phyloP scores from a whole-genome alignment of 2,329 filamentous ascomycete species.

The Periconia digitata region DNA sequence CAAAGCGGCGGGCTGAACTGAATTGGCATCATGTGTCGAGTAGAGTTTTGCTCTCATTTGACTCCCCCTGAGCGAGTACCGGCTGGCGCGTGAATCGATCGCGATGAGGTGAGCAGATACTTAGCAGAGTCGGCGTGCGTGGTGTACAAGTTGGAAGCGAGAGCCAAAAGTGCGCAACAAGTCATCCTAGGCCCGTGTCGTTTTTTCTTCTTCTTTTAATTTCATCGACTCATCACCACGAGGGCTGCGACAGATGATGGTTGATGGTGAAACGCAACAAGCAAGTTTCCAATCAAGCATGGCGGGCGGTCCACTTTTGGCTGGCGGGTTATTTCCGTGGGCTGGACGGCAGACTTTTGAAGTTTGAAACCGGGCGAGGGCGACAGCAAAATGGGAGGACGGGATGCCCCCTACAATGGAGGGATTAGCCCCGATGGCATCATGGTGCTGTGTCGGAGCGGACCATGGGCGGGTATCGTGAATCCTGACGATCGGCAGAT shows the following conservation, averaged over 20 bases:
- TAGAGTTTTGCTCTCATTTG: neutral
- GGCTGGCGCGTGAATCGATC: neutral
- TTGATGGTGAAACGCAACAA: neutral
- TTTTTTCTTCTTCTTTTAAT: neutral
- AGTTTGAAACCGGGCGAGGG: no score
- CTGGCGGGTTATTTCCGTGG: no score
- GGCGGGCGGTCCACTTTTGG: no score
- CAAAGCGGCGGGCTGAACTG: no score
- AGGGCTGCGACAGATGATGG: neutral
- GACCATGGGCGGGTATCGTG: constrained; percentile 3
- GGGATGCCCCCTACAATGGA: neutral
- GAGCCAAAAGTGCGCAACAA: no score
- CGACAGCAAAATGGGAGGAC: no score
- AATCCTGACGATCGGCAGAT: constrained; percentile 4
- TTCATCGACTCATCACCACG: neutral
- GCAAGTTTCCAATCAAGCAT: neutral
- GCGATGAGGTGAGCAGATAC: neutral
- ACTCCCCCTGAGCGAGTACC: neutral
- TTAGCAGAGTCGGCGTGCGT: neutral
- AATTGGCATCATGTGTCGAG: neutral
- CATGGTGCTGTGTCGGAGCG: neutral
- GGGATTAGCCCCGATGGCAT: neutral
- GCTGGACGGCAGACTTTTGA: no score
- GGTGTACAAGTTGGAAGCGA: neutral
- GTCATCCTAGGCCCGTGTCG: neutral